Conservation (phyloP, 371 early-diverging fungal species). For the Agmasoma carcini region DNA sequence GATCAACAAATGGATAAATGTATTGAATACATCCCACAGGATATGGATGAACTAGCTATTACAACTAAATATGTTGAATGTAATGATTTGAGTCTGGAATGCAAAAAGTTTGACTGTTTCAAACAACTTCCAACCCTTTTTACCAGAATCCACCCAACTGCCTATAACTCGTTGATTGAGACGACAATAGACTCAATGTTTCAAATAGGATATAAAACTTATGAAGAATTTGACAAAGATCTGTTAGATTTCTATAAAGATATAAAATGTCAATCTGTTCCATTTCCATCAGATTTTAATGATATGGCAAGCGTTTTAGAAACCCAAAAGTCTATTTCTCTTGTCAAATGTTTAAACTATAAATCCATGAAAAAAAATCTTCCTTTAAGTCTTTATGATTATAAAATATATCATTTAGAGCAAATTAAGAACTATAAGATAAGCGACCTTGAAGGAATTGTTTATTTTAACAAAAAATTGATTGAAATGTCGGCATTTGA, state of each 20-base stretch:
- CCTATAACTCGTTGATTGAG: slow-evolving; percentile 9
- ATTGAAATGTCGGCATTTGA: no score
- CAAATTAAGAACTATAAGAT: neutral
- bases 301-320: no score
- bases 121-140: slow-evolving; percentile 2
- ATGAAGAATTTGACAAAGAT: neutral
- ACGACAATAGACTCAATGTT: neutral
- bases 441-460: neutral
- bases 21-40: neutral
- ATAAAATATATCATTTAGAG: neutral
- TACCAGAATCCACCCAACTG: neutral
- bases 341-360: no score
- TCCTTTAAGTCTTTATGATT: neutral
- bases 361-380: neutral
- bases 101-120: neutral
- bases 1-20: no score
- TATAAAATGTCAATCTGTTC: no score
- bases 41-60: neutral
- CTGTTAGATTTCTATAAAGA: slow-evolving; percentile 5
- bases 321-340: no score
- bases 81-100: neutral
- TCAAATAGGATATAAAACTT: neutral
- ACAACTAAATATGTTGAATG: neutral
- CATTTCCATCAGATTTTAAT: no score
- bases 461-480: neutral